Percentiles rank a stretch among this genome's conserved stretches.
Conservation (phyloP, 1,139 yeast genomes). For the Pichia sp. region DNA sequence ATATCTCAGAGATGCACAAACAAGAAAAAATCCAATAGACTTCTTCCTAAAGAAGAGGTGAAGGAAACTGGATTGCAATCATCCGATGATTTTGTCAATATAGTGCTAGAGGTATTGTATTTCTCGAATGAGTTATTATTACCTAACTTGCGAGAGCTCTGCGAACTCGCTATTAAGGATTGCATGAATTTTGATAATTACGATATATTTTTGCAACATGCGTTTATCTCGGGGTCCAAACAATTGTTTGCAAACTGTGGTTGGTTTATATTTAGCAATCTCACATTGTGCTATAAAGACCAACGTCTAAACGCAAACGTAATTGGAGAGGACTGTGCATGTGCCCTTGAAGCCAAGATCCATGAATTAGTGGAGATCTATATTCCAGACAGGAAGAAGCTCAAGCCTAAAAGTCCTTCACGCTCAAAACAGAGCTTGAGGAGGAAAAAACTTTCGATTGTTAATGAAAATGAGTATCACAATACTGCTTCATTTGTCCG, state of each 20-base stretch:
- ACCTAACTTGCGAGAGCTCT: conserved; percentile 52
- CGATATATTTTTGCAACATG: conserved; percentile 49
- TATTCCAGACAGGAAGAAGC: conserved; percentile 20
- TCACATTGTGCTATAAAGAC: conserved; percentile 61
- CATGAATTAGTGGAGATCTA: conserved; percentile 26
- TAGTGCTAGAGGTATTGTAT: conserved; percentile 55
- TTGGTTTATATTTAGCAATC: conserved; percentile 64
- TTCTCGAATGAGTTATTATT: conserved; percentile 63
- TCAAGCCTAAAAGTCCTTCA: not conserved
- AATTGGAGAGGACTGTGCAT: conserved; percentile 22
- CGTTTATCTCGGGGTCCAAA: conserved; percentile 48
- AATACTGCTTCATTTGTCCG: conserved; percentile 32
- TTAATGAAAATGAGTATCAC: conserved; percentile 18
- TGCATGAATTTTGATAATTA: conserved; percentile 62
- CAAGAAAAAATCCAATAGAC: not conserved
- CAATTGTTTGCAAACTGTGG: conserved; percentile 58
- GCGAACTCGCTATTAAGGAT: conserved; percentile 60
- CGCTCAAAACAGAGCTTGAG: not conserved
- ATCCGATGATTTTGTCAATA: conserved; percentile 40
- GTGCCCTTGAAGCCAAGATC: conserved; percentile 24
- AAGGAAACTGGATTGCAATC: not conserved
- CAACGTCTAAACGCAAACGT: conserved; percentile 17
- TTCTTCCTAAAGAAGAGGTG: not conserved
- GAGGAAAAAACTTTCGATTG: not conserved
- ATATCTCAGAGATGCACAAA: not conserved